Evolutionary conservation across 257 asterid genomes (phyloP).

Genomic region (Solanum paucissectum): DNA sequence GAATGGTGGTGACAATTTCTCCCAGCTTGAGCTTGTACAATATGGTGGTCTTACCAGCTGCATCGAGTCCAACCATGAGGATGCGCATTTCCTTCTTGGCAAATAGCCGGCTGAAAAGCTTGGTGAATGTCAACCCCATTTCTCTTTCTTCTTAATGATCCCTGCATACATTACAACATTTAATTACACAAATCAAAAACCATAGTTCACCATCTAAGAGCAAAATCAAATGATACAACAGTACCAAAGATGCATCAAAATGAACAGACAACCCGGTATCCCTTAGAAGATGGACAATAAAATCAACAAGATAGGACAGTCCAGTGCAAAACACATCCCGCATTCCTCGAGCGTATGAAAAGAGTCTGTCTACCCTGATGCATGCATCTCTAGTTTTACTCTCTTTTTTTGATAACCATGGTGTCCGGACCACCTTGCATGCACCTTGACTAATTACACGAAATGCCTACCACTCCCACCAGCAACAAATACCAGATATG

Average conservation of each 20-base stretch:
- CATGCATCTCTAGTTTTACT: neutral
- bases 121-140: neutral
- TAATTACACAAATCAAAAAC: neutral
- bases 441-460: neutral
- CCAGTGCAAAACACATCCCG: neutral
- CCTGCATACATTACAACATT: neutral
- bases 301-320: neutral
- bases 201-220: neutral
- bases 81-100: constrained; percentile 4
- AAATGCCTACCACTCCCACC: neutral
- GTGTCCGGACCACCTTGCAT: neutral
- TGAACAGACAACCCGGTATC: neutral
- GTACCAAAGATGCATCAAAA: neutral
- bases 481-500: neutral
- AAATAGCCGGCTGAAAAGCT: neutral
- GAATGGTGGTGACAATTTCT: neutral
- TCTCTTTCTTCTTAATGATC: neutral
- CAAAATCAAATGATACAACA: neutral
- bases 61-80: constrained; percentile 1
- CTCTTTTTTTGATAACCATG: neutral
- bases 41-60: constrained; percentile 5
- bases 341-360: neutral
- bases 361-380: neutral
- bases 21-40: constrained; percentile 3
- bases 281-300: neutral